Base-by-base conservation (phyloP, 1,139 yeast species). In the Magnusiomyces fungicola region DNA sequence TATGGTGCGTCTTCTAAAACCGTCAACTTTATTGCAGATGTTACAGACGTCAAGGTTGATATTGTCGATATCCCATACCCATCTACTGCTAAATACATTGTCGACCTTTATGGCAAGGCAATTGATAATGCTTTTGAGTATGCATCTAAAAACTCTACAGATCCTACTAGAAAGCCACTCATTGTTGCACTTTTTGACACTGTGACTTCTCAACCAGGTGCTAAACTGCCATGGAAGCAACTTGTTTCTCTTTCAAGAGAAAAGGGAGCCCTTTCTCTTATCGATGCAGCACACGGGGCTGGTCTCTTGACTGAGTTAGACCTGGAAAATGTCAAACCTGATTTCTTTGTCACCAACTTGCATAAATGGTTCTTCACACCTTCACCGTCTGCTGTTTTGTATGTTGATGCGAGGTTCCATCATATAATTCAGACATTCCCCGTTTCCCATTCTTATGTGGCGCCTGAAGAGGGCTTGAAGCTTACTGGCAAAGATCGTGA, bases 211-310 rank as follows among this genome's bases (percentile, higher is more conserved):
- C 73, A 76, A 75, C 92, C 92, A 0, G 83, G 83, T 1, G 75
- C 75, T 9, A 61, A 68, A 24, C 61, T 81, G 38, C 92, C 94
- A 0, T 82, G 73, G 63, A 73, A 73, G 52, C 61, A 69, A 50
- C 57, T 83, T 50, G 69, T 73, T 2, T 55, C 63, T n/a, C 62
- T 78, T 44, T 79, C 87, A 57, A 65, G 67, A 16, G 61, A 75
- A 46, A 66, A 77, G 52, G 64, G 66, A 9, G 76, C 78, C 5
- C 57, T 80, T 43, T 78, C 87, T 2, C 64, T 81, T 41, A 72
- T 84, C 30, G 94, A 84, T 61, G 92, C 83, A 12, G 89, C 92
- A 2, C 92, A 84, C 61, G 76, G 80, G 1, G 70, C 78, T 36
- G 92, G 92, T 0, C 65, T 79, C 48, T 58, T 79, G 10, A 75